A percentile compares a stretch with the other conserved stretches of the same genome.
phyloP scores from a whole-genome alignment of 1,139 yeast genomes.

The Keqinozyma sinolaborantium region DNA sequence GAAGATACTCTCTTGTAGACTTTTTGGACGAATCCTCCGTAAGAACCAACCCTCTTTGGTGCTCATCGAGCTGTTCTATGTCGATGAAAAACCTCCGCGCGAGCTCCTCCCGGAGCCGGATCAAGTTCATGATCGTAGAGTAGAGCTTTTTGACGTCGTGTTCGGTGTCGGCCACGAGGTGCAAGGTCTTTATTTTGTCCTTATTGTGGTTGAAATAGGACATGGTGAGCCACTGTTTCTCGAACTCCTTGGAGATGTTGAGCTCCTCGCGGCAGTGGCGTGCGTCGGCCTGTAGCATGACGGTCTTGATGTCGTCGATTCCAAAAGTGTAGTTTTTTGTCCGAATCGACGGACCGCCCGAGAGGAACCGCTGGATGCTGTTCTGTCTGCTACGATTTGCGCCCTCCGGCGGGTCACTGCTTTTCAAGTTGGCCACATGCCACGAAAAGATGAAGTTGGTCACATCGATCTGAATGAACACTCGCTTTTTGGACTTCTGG shows the following conservation, averaged over 20 bases:
- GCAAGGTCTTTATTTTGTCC: conserved; percentile 56
- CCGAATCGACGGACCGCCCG: neutral
- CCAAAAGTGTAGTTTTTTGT: conserved; percentile 38
- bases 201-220: conserved; percentile 62
- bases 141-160: conserved; percentile 58
- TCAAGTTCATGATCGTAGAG: conserved; percentile 53
- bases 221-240: conserved; percentile 75
- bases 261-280: conserved; percentile 81
- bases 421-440: conserved; percentile 22
- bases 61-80: conserved; percentile 23
- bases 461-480: conserved; percentile 31
- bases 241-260: conserved; percentile 63
- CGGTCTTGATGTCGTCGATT: conserved; percentile 70
- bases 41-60: conserved; percentile 19
- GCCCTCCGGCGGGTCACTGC: neutral
- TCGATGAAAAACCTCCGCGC: conserved; percentile 31
- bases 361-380: conserved; percentile 7
- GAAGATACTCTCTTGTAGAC: conserved; percentile 34
- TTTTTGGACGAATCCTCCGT: conserved; percentile 14
- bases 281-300: conserved; percentile 69
- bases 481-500: conserved; percentile 59
- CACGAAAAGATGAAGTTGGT: conserved; percentile 44
- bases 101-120: conserved; percentile 30
- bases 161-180: conserved; percentile 67
- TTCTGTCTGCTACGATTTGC: conserved; percentile 28